Evolutionary conservation across 176 grass and related monocot genomes (phyloP).

Genomic region (Secale cereale): DNA sequence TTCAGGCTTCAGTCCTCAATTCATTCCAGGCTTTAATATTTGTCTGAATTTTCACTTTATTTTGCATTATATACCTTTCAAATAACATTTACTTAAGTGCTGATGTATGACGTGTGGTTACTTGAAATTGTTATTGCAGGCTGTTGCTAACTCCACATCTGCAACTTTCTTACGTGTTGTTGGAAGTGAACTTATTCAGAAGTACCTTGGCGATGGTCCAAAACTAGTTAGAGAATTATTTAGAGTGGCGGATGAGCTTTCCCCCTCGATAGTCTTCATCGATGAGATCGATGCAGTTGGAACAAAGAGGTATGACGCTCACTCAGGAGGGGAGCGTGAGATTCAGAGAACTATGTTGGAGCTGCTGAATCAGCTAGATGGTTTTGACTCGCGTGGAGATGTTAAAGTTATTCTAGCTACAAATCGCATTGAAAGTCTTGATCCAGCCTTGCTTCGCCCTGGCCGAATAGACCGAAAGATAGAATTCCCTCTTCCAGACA

Average conservation of each 20-base stretch:
- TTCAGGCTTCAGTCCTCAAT: neutral
- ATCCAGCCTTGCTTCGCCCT: conserved; percentile 80
- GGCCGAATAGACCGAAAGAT: conserved; percentile 85
- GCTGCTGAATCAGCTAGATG: conserved; percentile 81
- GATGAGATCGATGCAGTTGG: conserved; percentile 90
- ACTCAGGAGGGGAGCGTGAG: conserved; percentile 91
- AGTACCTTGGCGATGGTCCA: conserved; percentile 86
- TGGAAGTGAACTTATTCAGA: conserved; percentile 88
- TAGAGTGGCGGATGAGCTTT: conserved; percentile 82
- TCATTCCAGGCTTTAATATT: neutral
- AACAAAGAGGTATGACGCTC: conserved; percentile 93
- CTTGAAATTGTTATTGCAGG: conserved; percentile 36
- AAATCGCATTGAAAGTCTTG: conserved; percentile 82
- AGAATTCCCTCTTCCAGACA: conserved; percentile 84
- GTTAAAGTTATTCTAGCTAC: conserved; percentile 94
- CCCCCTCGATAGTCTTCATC: conserved; percentile 87
- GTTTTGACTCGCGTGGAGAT: conserved; percentile 86
- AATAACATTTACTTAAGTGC: neutral
- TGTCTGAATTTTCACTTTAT: neutral
- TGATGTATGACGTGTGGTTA: neutral
- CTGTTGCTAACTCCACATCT: conserved; percentile 86
- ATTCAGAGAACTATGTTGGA: conserved; percentile 92
- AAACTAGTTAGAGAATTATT: conserved; percentile 88
- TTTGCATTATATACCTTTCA: neutral
- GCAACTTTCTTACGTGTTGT: conserved; percentile 91